Evolutionary conservation across 1,139 yeast species (phyloP), one percentile per base, ranked within the genome.

Genomic region (Hyphopichia fennica): DNA sequence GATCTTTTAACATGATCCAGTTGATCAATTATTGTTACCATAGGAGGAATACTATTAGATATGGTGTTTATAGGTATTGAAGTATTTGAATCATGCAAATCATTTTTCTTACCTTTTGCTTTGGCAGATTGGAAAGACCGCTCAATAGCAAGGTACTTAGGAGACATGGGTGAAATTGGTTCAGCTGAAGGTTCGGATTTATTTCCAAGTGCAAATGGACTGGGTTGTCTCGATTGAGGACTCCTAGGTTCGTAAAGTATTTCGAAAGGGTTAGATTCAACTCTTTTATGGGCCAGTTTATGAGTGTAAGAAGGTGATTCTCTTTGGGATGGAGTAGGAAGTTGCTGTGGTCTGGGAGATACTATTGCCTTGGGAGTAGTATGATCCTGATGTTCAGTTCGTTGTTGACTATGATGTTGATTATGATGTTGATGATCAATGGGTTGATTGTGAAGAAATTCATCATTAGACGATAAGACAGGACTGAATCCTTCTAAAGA

Each of bases 11-110:
- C 15, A 40, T 41, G 23, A 33, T 41, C 32, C 11, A 42, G 44
- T 27, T 58, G 57, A 30, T 63, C 69, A 1, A 69, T 56, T 17
- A 64, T 45, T 0, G 75, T 69, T 0, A 60, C 49, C 1, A 56
- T 49, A 1, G 66, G 67, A n/a, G 56, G 59, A 3, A 50, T 29
- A n/a, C n/a, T n/a, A n/a, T n/a, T n/a, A n/a, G n/a, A n/a, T n/a
- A n/a, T n/a, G n/a, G n/a, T 5, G 33, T 41, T 48, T 13, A 48
- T n/a, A 13, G 15, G 29, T 6, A 3, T 34, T 23, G 22, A 22
- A 17, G 36, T 6, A 14, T 9, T 8, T 20, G 20, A 11, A 14
- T 17, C 13, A 11, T 8, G 16, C 5, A 16, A 10, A 32, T 13
- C 22, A 13, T 13, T 32, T 16, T 11, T 11, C 22, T 9, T 17